These are phyloP conservation scores for Petunia hybrid DNA, from an alignment of 305 asterid species.

Conservation along the genomic window DNA sequence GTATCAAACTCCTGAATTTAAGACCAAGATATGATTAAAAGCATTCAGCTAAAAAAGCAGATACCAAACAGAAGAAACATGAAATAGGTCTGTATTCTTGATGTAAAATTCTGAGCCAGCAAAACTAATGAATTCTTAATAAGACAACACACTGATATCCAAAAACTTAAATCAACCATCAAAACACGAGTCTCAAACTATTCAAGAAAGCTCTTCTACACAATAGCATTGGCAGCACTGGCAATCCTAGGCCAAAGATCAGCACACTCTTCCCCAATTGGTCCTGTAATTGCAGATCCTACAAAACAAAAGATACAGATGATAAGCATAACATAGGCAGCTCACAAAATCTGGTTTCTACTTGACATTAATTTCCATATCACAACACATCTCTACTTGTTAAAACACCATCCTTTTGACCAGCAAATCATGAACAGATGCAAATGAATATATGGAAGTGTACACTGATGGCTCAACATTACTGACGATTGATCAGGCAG, in stretches of 20 bases:
- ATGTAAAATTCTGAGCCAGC: too few species aligned
- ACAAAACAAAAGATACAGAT: background rate
- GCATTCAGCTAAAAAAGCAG: background rate
- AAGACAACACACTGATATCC: too few species aligned
- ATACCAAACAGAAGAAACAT: background rate
- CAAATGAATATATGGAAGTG: background rate
- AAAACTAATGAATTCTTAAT: too few species aligned
- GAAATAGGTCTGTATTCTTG: too few species aligned
- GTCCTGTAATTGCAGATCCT: conserved; percentile 76
- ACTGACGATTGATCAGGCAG: too few species aligned
- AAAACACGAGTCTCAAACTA: too few species aligned
- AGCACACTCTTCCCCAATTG: conserved; percentile 72
- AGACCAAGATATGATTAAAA: background rate
- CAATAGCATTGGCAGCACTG: conserved; percentile 71
- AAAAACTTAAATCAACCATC: too few species aligned
- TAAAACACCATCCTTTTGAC: background rate
- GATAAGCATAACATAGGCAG: background rate
- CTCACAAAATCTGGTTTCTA: background rate
- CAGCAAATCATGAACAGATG: background rate
- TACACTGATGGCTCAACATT: too few species aligned
- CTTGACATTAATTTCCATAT: background rate
- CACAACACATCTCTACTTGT: background rate
- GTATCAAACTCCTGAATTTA: background rate
- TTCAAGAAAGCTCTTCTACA: conserved; percentile 35
- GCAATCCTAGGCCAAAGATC: conserved; percentile 79